phyloP scores from a whole-genome alignment of 768 basidiomycete genomes.

The Lanmaoa rubissima region DNA sequence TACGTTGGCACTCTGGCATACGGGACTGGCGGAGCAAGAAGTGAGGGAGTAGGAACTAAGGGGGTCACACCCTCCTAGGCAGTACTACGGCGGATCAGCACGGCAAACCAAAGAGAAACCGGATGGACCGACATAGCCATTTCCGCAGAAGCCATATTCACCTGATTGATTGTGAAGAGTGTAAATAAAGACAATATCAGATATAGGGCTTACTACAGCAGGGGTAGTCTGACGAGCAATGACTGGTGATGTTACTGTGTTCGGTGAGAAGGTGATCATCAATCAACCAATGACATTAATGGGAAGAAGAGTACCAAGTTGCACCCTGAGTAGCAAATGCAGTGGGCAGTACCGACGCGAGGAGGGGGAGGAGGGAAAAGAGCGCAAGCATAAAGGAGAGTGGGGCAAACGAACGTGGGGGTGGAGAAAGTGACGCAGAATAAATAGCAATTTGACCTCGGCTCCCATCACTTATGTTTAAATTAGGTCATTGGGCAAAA shows the following conservation, averaged over 20 bases:
- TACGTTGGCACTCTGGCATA: slow-evolving; percentile 65
- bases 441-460: background rate
- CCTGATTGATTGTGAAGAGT: slow-evolving; percentile 29
- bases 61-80: slow-evolving; percentile 86
- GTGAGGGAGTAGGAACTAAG: slow-evolving; percentile 57
- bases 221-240: slow-evolving; percentile 37
- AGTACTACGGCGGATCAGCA: slow-evolving; percentile 50
- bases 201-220: slow-evolving; percentile 41
- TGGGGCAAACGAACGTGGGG: slow-evolving; percentile 14
- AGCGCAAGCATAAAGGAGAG: slow-evolving; percentile 24
- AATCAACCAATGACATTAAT: background rate
- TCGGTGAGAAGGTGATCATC: background rate
- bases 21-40: slow-evolving; percentile 70
- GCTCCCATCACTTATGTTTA: background rate
- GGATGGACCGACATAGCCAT: slow-evolving; percentile 34
- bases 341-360: slow-evolving; percentile 15
- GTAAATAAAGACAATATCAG: background rate
- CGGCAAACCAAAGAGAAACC: background rate
- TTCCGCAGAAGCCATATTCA: slow-evolving; percentile 55
- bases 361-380: slow-evolving; percentile 16
- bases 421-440: background rate
- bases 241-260: slow-evolving; percentile 37
- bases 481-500: background rate
- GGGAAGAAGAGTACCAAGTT: slow-evolving; percentile 23
- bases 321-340: slow-evolving; percentile 23